These are phyloP conservation scores for Bremia lactucae DNA, from an alignment of 352 stramenopile genomes.

Conservation along the genomic window DNA sequence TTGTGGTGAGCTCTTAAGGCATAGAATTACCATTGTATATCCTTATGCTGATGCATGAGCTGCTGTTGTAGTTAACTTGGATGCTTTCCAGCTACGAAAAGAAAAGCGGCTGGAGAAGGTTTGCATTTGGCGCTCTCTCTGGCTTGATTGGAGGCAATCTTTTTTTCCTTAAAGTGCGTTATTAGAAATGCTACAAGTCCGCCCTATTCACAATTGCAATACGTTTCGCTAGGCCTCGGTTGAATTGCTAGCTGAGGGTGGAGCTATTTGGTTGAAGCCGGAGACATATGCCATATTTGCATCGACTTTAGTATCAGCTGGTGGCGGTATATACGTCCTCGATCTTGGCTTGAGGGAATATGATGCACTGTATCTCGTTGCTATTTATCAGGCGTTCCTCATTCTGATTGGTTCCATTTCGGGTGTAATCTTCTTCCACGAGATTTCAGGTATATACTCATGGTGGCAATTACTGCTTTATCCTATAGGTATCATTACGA, in stretches of 20 bases:
- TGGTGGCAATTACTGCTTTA: slow-evolving; percentile 78
- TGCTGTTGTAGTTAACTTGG: slow-evolving; percentile 44
- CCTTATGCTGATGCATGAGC: slow-evolving; percentile 1
- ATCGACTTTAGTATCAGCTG: slow-evolving; percentile 47
- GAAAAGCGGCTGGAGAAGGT: slow-evolving; percentile 60
- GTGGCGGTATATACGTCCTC: slow-evolving; percentile 72
- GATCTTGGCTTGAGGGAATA: slow-evolving; percentile 72
- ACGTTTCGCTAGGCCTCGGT: slow-evolving; percentile 48
- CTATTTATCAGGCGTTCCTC: slow-evolving; percentile 78
- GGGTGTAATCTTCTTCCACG: slow-evolving; percentile 82
- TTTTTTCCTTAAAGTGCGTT: slow-evolving; percentile 75
- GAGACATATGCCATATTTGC: slow-evolving; percentile 75
- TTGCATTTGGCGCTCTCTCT: slow-evolving; percentile 71
- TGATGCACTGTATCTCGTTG: slow-evolving; percentile 78
- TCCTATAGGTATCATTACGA: slow-evolving; percentile 66
- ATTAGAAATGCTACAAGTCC: neutral
- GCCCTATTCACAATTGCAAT: neutral
- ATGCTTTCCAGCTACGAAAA: slow-evolving; percentile 56
- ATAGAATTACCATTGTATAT: neutral
- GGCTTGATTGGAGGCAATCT: slow-evolving; percentile 78
- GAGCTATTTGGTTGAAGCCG: slow-evolving; percentile 41
- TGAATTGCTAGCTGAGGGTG: slow-evolving; percentile 66
- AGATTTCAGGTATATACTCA: slow-evolving; percentile 69
- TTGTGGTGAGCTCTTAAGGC: slow-evolving; percentile 29
- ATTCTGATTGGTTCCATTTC: slow-evolving; percentile 80